Evolutionary conservation across 345 rosid genomes (phyloP).

Genomic region (Corchorus capsularis): DNA sequence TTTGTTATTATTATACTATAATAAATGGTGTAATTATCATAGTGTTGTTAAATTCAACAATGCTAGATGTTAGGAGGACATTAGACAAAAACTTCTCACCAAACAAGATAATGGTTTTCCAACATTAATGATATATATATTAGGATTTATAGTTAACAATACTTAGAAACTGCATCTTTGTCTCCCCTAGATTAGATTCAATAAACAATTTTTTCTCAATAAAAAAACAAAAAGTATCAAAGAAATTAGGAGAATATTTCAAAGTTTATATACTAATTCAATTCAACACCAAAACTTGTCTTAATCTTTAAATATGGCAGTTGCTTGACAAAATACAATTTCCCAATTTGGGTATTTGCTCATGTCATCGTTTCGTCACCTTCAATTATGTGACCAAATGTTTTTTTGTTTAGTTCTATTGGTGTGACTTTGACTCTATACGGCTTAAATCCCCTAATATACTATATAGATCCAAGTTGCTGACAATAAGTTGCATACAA

Average conservation of each 20-base stretch:
- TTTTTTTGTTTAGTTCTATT: neutral
- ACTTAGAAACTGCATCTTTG: neutral
- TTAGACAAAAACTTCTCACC: constrained; percentile 21
- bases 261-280: neutral
- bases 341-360: neutral
- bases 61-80: constrained; percentile 31
- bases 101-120: neutral
- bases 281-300: neutral
- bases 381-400: neutral
- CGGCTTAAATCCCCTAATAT: neutral
- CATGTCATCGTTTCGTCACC: neutral
- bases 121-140: no score
- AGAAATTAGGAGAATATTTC: neutral
- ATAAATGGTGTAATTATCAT: neutral
- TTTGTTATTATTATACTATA: neutral
- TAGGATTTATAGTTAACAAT: neutral
- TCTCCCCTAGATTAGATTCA: constrained; percentile 2
- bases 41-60: constrained; percentile 19
- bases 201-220: neutral
- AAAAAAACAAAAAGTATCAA: no score
- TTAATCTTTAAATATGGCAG: constrained; percentile 7
- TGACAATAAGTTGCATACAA: neutral
- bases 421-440: neutral
- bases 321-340: neutral
- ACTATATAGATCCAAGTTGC: neutral